These are phyloP conservation scores for Roridomyces roridus DNA, from an alignment of 768 basidiomycete species.

Conservation along the genomic window DNA sequence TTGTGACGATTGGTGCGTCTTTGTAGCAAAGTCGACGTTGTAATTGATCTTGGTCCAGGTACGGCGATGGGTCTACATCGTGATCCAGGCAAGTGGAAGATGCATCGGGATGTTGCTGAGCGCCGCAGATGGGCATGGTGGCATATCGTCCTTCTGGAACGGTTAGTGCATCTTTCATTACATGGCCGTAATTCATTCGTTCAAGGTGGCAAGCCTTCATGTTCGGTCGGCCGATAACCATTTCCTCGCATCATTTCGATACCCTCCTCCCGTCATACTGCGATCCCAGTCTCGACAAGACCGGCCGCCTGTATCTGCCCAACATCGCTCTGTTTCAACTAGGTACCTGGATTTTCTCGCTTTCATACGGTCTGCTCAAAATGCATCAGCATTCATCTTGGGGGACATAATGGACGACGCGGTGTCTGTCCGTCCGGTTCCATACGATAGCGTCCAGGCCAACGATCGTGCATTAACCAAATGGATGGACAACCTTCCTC, in stretches of 20 bases:
- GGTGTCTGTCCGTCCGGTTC: conserved; percentile 78
- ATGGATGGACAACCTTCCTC: conserved; percentile 81
- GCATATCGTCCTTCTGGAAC: conserved; percentile 83
- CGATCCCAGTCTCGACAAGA: conserved; percentile 67
- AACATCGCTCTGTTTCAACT: conserved; percentile 78
- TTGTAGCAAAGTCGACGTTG: no score
- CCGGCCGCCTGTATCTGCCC: conserved; percentile 71
- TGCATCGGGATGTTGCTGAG: conserved; percentile 73
- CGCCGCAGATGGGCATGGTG: conserved; percentile 90
- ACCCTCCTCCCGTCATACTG: conserved; percentile 76
- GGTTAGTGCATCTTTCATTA: conserved; percentile 47
- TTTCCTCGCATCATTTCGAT: conserved; percentile 85
- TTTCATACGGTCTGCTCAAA: no score
- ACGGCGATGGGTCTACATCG: conserved; percentile 87
- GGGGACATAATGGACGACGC: conserved; percentile 87
- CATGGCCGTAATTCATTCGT: conserved; percentile 13
- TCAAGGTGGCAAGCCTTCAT: conserved; percentile 86
- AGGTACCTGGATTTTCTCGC: no score
- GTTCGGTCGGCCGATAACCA: conserved; percentile 79
- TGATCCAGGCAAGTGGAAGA: conserved; percentile 81
- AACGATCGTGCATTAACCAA: conserved; percentile 74
- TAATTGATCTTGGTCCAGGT: conserved; percentile 14
- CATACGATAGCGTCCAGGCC: conserved; percentile 73
- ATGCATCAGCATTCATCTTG: conserved; percentile 60
- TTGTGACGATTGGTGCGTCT: conserved; percentile 61